phyloP scores from a whole-genome alignment of 805 yeast species.

The Saccharomycopsis javanensis region DNA sequence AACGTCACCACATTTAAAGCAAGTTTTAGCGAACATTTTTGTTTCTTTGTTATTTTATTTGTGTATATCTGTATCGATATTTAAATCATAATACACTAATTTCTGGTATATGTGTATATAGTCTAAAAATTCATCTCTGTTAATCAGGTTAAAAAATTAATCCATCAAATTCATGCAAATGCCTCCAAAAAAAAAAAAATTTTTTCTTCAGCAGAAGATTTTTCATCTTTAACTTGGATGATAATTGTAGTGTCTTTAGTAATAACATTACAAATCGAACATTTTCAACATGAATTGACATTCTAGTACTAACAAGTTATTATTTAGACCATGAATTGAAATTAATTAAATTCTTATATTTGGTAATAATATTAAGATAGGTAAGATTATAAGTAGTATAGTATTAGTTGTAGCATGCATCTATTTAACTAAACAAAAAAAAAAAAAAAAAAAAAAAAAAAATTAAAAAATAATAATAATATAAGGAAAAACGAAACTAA shows the following conservation, averaged over 20 bases:
- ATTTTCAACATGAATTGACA: neutral
- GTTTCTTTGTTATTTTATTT: neutral
- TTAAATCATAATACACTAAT: neutral
- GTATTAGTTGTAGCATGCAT: neutral
- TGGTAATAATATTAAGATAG: neutral
- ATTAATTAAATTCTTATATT: no score
- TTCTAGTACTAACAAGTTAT: neutral
- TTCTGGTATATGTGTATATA: neutral
- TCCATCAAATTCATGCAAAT: neutral
- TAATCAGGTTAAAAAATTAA: neutral
- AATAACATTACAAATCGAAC: neutral
- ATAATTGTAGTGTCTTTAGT: neutral
- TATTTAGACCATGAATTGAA: neutral
- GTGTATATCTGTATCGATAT: neutral
- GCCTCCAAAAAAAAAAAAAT: neutral
- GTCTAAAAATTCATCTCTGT: neutral
- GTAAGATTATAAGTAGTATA: neutral
- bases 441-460: neutral
- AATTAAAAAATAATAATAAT: neutral
- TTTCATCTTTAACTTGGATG: neutral
- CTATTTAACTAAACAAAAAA: neutral
- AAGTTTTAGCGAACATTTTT: slow-evolving; percentile 41
- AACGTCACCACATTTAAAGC: slow-evolving; percentile 86
- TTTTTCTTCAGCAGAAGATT: neutral
- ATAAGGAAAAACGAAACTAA: neutral